Evolutionary conservation across 441 rosid genomes (phyloP).

Genomic region (Lepidium campestre): DNA sequence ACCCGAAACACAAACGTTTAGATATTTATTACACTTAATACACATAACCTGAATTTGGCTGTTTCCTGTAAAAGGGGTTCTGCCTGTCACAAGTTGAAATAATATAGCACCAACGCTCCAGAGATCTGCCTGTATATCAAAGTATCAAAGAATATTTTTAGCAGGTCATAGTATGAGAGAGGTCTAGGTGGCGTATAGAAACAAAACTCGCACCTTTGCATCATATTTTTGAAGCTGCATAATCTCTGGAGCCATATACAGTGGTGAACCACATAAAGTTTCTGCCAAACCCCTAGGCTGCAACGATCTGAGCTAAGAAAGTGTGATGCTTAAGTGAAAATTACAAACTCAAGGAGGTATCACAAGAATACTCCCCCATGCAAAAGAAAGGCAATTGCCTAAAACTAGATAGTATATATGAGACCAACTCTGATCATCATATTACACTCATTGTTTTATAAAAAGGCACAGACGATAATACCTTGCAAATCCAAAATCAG

Average conservation of each 20-base stretch:
- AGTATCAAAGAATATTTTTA: slow-evolving; percentile 34
- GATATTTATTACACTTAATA: background rate
- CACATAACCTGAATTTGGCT: slow-evolving; percentile 74
- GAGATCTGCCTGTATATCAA: slow-evolving; percentile 89
- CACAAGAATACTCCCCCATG: background rate
- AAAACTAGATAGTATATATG: background rate
- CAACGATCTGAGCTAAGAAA: slow-evolving; percentile 62
- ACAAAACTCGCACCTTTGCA: slow-evolving; percentile 64
- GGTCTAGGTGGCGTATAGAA: background rate
- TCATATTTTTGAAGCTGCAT: slow-evolving; percentile 99
- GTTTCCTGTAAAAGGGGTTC: slow-evolving; percentile 90
- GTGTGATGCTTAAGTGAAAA: slow-evolving; percentile 6
- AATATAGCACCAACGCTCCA: slow-evolving; percentile 98
- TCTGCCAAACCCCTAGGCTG: slow-evolving; percentile 95
- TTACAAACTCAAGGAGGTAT: background rate
- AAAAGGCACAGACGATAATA: slow-evolving; percentile 27
- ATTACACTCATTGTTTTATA: slow-evolving; percentile 3
- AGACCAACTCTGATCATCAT: slow-evolving; percentile 7
- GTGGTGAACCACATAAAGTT: slow-evolving; percentile 97
- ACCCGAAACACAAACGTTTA: background rate
- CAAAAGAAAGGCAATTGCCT: background rate
- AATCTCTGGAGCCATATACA: slow-evolving; percentile 99
- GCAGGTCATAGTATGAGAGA: slow-evolving; percentile 17
- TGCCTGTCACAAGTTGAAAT: slow-evolving; percentile 90
- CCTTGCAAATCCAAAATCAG: slow-evolving; percentile 99